Base-by-base conservation (phyloP, 1,284 basidiomycete genomes). In the Cutaneotrichosporon cavernicola region DNA sequence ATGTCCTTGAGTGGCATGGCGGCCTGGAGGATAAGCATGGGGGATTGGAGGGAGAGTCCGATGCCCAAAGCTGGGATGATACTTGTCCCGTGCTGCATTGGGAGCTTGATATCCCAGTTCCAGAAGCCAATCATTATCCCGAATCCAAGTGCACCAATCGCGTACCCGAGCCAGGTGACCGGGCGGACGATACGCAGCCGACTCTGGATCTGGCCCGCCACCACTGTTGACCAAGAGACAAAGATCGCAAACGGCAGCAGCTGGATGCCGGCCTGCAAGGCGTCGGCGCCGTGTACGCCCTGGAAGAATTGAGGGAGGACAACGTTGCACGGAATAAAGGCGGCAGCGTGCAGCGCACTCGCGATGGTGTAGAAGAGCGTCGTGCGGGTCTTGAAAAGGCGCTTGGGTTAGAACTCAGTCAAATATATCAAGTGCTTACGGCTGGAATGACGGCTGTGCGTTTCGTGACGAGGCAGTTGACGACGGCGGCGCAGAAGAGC, bases 401-500 rank as follows among this genome's bases (percentile, higher is more conserved):
- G 70, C 74, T 74, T 49, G 22, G 10, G 38, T 51, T 22, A 52
- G 43, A 8, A n/a, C 4, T 13, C n/a, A 26, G 22, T 21, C 10
- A 7, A 47, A 50, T 8, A 10, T 14, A 26, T 11, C 18, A 8
- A 21, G 22, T n/a, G 64, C 73, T 60, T 50, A 75, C 72, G 14
- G 75, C 69, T 1, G 77, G 76, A n/a, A 97, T 81, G 67, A 96
- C 91, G 0, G 92, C 89, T 6, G 87, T 87, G 13, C 90, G 85
- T 55, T 83, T 87, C 0, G 92, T 95, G 65, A 80, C 84, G 4
- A 84, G 65, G 75, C 92, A 91, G 71, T 91, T 89, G 36, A 88
- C 69, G 6, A 83, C 83, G 14, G 86, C 87, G 0, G 76, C 68
- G 5, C 89, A 50, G 22, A 95, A 81, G 1, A 89, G 67, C 1